Conservation (phyloP, 2,329 filamentous ascomycete genomes). For the Trichoderma breve region DNA sequence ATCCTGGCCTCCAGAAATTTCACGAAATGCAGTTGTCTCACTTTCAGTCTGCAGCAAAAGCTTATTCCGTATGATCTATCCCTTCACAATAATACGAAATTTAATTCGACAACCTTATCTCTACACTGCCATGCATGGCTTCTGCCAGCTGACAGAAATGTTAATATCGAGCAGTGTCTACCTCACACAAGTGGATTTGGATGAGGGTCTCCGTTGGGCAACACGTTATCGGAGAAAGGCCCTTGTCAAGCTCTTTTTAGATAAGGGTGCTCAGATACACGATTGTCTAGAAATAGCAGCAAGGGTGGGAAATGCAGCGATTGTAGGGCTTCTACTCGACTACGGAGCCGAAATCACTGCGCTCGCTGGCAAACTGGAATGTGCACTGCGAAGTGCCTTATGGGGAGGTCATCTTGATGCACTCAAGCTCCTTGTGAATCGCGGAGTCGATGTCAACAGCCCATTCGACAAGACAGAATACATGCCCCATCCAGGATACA, state of each 20-base stretch:
- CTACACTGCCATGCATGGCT: not conserved
- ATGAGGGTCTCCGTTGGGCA: not conserved
- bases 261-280: conserved; percentile 5
- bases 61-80: not conserved
- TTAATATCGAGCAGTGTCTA: not conserved
- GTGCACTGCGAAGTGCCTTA: not conserved
- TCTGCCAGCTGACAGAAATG: not conserved
- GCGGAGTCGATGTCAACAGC: not conserved
- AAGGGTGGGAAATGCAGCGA: not conserved
- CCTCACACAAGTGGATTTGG: not conserved
- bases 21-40: not conserved
- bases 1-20: not conserved
- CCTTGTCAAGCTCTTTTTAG: not conserved
- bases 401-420: not conserved
- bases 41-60: not conserved
- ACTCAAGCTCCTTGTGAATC: not conserved
- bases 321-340: not conserved
- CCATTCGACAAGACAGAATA: not conserved
- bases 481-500: not conserved
- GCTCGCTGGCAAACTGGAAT: not conserved
- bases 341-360: not conserved
- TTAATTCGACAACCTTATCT: not conserved
- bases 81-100: accelerated
- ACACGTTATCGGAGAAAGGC: not conserved
- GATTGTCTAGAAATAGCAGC: not conserved